Evolutionary conservation across 2,329 filamentous ascomycete species (phyloP).

Genomic region (Claviceps spartinae): DNA sequence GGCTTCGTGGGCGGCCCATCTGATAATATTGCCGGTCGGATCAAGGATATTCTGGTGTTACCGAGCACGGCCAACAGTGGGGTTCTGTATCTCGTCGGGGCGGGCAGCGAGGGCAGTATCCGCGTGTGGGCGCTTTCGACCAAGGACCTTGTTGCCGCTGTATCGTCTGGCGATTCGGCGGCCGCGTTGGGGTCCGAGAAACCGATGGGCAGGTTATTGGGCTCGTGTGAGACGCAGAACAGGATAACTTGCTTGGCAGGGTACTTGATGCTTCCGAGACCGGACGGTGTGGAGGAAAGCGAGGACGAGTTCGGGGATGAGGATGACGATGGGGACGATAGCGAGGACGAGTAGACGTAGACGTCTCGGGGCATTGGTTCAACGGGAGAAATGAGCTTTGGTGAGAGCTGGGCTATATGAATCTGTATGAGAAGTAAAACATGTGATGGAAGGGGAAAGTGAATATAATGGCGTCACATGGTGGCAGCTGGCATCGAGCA

Average conservation of each 20-base stretch:
- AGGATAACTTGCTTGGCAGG: constrained; percentile 79
- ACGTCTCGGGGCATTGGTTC: background rate
- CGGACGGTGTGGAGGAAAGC: constrained; percentile 46
- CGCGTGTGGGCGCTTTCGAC: constrained; percentile 55
- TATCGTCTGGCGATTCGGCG: constrained; percentile 12
- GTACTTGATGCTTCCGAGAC: constrained; percentile 67
- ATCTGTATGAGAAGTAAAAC: too few relatives aligned
- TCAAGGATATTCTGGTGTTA: constrained; percentile 79
- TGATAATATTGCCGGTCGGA: constrained; percentile 51
- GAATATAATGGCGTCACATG: too few relatives aligned
- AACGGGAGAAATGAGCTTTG: background rate
- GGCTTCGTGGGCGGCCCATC: constrained; percentile 68
- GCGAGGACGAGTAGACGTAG: background rate
- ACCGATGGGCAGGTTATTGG: constrained; percentile 52
- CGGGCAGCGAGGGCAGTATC: constrained; percentile 75
- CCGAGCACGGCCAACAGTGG: constrained; percentile 24
- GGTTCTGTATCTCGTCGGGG: constrained; percentile 50
- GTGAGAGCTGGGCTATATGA: background rate
- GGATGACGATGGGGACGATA: constrained; percentile 16
- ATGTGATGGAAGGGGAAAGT: too few relatives aligned
- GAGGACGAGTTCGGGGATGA: constrained; percentile 35
- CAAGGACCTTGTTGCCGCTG: constrained; percentile 24
- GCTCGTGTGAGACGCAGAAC: constrained; percentile 71
- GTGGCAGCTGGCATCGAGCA: too few relatives aligned
- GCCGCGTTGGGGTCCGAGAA: constrained; percentile 6